Percentiles rank a stretch among this genome's conserved stretches.
Conservation (phyloP, 2,329 filamentous ascomycete species). For the Colletotrichum lentis region DNA sequence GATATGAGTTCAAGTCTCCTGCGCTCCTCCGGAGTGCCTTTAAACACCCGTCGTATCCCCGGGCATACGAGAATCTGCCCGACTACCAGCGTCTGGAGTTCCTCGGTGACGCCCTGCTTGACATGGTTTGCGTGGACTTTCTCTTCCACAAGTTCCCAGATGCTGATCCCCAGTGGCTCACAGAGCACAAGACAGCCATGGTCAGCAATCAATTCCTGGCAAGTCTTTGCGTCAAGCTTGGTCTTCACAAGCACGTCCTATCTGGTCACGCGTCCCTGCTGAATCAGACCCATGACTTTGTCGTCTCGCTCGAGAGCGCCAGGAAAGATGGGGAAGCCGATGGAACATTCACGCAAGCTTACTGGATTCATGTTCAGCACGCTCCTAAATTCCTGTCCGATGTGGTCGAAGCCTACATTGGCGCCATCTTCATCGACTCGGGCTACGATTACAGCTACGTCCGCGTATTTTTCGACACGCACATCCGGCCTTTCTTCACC, state of each 20-base stretch:
- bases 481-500: conserved; percentile 80
- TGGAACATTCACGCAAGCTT: conserved; percentile 63
- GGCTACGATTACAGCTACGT: conserved; percentile 79
- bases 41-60: conserved; percentile 83
- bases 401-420: conserved; percentile 87
- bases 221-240: conserved; percentile 79
- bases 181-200: conserved; percentile 99
- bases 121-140: conserved; percentile 84
- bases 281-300: conserved; percentile 62
- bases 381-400: conserved; percentile 83
- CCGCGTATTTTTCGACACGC: conserved; percentile 76
- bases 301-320: conserved; percentile 64
- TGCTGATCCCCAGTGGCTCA: conserved; percentile 94
- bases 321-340: conserved; percentile 47
- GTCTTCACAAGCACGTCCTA: conserved; percentile 77
- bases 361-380: conserved; percentile 70
- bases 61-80: conserved; percentile 78
- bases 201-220: conserved; percentile 95
- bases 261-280: conserved; percentile 57
- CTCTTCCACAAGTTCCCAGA: conserved; percentile 79
- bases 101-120: conserved; percentile 85
- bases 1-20: conserved; percentile 75
- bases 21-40: conserved; percentile 84
- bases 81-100: conserved; percentile 94
- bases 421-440: conserved; percentile 90